These are phyloP conservation scores for Exophiala sp. DNA, from an alignment of 2,329 filamentous ascomycete genomes.

Conservation along the genomic window DNA sequence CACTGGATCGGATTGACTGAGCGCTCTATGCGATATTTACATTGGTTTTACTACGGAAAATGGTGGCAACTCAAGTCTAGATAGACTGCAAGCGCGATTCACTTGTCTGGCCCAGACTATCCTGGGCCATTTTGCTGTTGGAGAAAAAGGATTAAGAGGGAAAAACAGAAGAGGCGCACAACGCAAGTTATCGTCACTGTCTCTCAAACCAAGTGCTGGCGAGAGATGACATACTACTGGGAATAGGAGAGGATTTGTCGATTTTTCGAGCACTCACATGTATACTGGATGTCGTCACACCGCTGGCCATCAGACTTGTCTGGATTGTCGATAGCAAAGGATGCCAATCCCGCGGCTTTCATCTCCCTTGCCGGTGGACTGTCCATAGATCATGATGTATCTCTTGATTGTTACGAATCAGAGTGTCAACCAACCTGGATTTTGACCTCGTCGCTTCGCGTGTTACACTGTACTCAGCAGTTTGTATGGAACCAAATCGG, in stretches of 20 bases:
- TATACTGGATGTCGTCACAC: not conserved
- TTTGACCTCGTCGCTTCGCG: not conserved
- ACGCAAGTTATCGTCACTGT: slow-evolving; percentile 7
- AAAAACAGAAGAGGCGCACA: slow-evolving; percentile 9
- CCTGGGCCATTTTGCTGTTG: slow-evolving; percentile 5
- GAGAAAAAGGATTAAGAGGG: slow-evolving; percentile 6
- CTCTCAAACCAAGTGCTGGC: slow-evolving; percentile 25
- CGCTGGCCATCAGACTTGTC: not conserved
- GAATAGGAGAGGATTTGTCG: slow-evolving; percentile 13
- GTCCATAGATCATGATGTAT: not conserved
- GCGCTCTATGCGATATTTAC: not conserved
- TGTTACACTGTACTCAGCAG: too few species aligned
- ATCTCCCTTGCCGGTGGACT: not conserved
- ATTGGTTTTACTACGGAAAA: not conserved
- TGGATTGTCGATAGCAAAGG: not conserved
- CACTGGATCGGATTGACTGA: not conserved
- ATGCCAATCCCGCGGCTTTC: not conserved
- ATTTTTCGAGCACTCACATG: not conserved
- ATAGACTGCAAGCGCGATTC: too few species aligned
- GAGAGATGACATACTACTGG: slow-evolving; percentile 14
- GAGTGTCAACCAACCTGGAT: not conserved
- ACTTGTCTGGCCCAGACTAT: slow-evolving; percentile 5
- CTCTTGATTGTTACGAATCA: not conserved
- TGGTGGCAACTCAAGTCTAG: too few species aligned
- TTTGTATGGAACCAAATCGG: too few species aligned